Conservation (phyloP, 306 rosid genomes). For the Delonix regia region DNA sequence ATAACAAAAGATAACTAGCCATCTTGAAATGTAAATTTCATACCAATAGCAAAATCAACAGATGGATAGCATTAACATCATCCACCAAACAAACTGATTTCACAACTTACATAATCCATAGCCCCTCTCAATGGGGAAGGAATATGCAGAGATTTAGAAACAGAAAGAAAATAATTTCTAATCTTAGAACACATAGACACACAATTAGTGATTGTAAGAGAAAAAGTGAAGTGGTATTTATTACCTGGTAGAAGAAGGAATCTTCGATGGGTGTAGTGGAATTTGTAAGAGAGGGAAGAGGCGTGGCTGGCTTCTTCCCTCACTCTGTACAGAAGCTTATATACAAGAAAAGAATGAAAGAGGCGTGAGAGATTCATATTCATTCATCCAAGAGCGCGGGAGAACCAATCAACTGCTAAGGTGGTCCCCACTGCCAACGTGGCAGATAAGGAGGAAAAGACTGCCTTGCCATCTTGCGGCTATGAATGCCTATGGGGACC, state of each 20-base stretch:
- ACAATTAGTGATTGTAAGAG: background rate
- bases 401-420: slow-evolving; percentile 29
- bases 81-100: background rate
- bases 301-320: background rate
- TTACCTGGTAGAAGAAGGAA: slow-evolving; percentile 26
- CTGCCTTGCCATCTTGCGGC: slow-evolving; percentile 33
- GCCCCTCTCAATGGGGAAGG: background rate
- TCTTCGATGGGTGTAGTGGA: slow-evolving; percentile 12
- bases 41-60: background rate
- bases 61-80: background rate
- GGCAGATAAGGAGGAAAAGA: slow-evolving; percentile 67
- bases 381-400: slow-evolving; percentile 39
- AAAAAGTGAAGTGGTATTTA: background rate
- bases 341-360: background rate
- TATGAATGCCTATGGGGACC: slow-evolving; percentile 27
- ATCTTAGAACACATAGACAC: too few relatives aligned
- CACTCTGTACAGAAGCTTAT: slow-evolving; percentile 11
- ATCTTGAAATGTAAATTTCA: background rate
- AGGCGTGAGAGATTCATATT: slow-evolving; percentile 23
- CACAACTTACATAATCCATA: background rate
- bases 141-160: background rate
- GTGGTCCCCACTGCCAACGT: slow-evolving; percentile 53
- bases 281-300: background rate
- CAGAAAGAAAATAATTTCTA: background rate
- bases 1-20: background rate